phyloP scores from a whole-genome alignment of 2,329 filamentous ascomycete genomes.

The Coniochaeta hoffmannii region DNA sequence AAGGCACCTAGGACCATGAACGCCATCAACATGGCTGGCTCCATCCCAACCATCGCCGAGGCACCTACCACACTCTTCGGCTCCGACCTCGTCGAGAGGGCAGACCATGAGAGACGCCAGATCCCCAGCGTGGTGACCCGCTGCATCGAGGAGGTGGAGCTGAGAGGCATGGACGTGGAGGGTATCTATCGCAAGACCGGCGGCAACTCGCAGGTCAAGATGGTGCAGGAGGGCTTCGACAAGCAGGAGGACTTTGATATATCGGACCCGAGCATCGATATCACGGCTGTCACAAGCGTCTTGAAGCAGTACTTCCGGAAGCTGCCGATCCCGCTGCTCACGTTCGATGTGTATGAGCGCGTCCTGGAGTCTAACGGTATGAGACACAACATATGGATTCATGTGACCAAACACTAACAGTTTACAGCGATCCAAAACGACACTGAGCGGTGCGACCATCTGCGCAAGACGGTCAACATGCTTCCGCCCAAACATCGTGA shows the following conservation, averaged over 20 bases:
- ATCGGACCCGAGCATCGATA: constrained; percentile 87
- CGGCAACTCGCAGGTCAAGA: constrained; percentile 82
- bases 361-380: constrained; percentile 74
- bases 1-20: constrained; percentile 44
- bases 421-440: constrained; percentile 55
- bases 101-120: constrained; percentile 80
- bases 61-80: constrained; percentile 66
- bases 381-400: constrained; percentile 19
- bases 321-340: constrained; percentile 80
- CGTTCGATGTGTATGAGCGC: constrained; percentile 85
- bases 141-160: constrained; percentile 94
- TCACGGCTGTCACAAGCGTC: constrained; percentile 90
- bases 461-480: constrained; percentile 67
- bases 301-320: constrained; percentile 97
- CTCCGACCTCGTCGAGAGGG: constrained; percentile 77
- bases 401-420: constrained; percentile 11
- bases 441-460: constrained; percentile 59
- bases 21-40: constrained; percentile 25
- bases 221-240: constrained; percentile 87
- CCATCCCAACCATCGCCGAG: constrained; percentile 34
- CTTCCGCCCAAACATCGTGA: constrained; percentile 81
- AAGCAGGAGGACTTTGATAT: constrained; percentile 82
- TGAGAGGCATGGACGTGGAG: constrained; percentile 93
- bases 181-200: constrained; percentile 98
- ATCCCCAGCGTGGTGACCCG: constrained; percentile 87